Evolutionary conservation across 2,329 filamentous ascomycete genomes (phyloP), one percentile per base, ranked within the genome.

Genomic region (Colletotrichum tamarilloi): DNA sequence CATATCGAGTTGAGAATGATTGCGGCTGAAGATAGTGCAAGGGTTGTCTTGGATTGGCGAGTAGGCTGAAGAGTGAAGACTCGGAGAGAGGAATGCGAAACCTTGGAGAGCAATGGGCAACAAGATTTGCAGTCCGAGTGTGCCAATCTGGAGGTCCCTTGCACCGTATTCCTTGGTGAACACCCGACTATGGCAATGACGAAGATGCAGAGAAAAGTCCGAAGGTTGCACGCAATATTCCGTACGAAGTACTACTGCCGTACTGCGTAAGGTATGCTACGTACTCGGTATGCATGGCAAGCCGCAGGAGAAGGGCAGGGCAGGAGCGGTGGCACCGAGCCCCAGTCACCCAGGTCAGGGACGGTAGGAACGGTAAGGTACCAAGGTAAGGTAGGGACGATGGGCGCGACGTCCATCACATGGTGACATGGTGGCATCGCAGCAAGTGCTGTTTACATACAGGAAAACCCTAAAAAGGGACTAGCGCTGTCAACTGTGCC

Each of bases 391-490:
- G 28, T 26, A 68, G 57, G 49, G 42, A 64, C 35, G 52, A 35
- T 66, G 53, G 67, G 56, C 60, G 52, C 32, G 24, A 60, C 67
- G 35, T 52, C 53, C 67, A 57, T 52, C 53, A 46, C 28, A 68
- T 49, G 26, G 53, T 42, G 38, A 16, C 38, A 42, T 42, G 38
- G 38, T 53, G 49, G 49, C 30, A 57, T 52, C 38, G 60, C 46
- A 55, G 42, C 28, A 59, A 35, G n/a, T 32, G 60, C 16, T 24
- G 38, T 14, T n/a, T 56, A 49, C 19, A n/a, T 56, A 49, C 42
- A n/a, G 6, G 16, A 16, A 46, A 46, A 12, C 9, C 16, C 28
- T 32, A 24, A 28, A 53, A 28, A 14, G 24, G 58, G 65, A 26
- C 26, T 72, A 63, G 69, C 65, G 49, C 35, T 32, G 30, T 30